These are phyloP conservation scores for Yamadazyma laniorum DNA, from an alignment of 805 yeast genomes.

Conservation along the genomic window DNA sequence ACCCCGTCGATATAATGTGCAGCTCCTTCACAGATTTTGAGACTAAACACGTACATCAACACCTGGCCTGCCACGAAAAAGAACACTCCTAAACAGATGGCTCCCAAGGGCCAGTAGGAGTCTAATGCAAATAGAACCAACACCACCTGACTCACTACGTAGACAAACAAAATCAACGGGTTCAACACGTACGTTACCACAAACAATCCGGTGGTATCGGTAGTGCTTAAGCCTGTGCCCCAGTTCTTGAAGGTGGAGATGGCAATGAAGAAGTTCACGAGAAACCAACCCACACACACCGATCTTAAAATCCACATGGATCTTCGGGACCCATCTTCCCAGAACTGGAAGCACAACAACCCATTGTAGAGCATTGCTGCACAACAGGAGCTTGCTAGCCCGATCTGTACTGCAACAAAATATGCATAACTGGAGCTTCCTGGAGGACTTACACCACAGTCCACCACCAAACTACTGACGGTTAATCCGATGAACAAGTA, in stretches of 20 bases:
- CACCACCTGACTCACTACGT: conserved; percentile 64
- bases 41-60: conserved; percentile 66
- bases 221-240: conserved; percentile 50
- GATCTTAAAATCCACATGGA: conserved; percentile 60
- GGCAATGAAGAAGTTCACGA: conserved; percentile 63
- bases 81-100: conserved; percentile 64
- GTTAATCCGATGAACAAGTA: conserved; percentile 57
- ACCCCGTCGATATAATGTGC: conserved; percentile 90
- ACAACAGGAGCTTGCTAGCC: conserved; percentile 69
- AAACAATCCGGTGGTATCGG: conserved; percentile 66
- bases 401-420: conserved; percentile 80
- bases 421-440: conserved; percentile 72
- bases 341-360: conserved; percentile 77
- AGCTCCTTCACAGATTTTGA: conserved; percentile 62
- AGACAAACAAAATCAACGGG: conserved; percentile 60
- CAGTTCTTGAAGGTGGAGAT: conserved; percentile 67
- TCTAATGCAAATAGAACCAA: conserved; percentile 66
- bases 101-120: conserved; percentile 88
- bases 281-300: conserved; percentile 56
- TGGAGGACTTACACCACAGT: conserved; percentile 91
- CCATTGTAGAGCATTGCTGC: conserved; percentile 71
- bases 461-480: conserved; percentile 71
- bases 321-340: conserved; percentile 86
- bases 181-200: conserved; percentile 69
- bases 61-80: conserved; percentile 84